Evolutionary conservation across 169 alveolate species (phyloP), one percentile per base, ranked within the genome.

Genomic region (Theileria orientalis): DNA sequence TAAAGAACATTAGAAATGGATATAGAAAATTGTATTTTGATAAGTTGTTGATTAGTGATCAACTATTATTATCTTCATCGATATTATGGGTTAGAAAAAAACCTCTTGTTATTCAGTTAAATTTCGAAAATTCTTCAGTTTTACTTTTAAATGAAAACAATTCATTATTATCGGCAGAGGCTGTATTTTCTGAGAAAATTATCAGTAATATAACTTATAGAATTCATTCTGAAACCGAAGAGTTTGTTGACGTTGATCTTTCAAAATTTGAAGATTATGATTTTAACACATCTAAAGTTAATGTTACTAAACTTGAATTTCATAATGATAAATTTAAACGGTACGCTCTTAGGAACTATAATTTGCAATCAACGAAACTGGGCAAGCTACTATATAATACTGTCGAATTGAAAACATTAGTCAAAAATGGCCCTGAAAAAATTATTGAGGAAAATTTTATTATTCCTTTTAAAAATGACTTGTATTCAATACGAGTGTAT

Each of bases 91-190:
- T 49, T 3, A 21, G 35, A 49, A 49, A 49, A 21, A 49, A 49
- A 21, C 60, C 60, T 21, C 1, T 32, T 2, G 60, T 49, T 21
- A 49, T 49, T 5, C 32, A 49, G 0, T 13, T 49, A 49, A 49
- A 49, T 49, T 32, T 49, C 1, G 60, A 49, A 49, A 49, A 49
- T 3, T 49, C 60, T 21, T 13, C 60, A 49, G 27, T 49, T 13
- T 21, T 49, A 49, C 60, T 49, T 5, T 49, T 49, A 13, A 49
- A 49, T 49, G 60, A 49, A 49, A 49, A 49, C n/a, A 49, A 49
- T 49, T 49, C 60, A 49, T 49, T 32, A 0, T 13, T 49, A 49
- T 13, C 29, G 2, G 60, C 25, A 9, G 60, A 49, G 7, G 60
- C 60, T 5, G 25, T 49, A 5, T 49, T 49, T 14, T 49, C 60